Percentiles rank a stretch among this genome's conserved stretches.
phyloP scores from a whole-genome alignment of 1,139 yeast species.

The Yamadazyma kanchanaburiensis region DNA sequence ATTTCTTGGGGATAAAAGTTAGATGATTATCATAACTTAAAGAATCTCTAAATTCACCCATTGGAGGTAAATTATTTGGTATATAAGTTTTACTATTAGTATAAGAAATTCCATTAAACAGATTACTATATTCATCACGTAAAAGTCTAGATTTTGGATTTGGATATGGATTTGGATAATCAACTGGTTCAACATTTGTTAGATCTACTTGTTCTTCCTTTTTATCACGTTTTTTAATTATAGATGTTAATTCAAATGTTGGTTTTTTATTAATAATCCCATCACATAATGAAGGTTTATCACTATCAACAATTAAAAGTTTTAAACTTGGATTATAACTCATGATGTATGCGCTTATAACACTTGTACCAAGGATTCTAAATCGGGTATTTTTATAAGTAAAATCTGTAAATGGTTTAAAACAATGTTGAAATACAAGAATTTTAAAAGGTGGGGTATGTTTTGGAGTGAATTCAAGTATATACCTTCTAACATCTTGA shows the following conservation, averaged over 20 bases:
- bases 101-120: constrained; percentile 8
- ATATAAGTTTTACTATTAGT: constrained; percentile 17
- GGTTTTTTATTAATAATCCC: constrained; percentile 27
- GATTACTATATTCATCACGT: constrained; percentile 8
- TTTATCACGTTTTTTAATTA: constrained; percentile 16
- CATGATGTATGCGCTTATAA: constrained; percentile 26
- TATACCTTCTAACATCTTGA: constrained; percentile 26
- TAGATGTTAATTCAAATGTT: constrained; percentile 25
- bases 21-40: constrained; percentile 16
- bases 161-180: constrained; percentile 31
- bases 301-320: constrained; percentile 31
- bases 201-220: constrained; percentile 6
- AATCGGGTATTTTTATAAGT: constrained; percentile 35
- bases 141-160: constrained; percentile 20
- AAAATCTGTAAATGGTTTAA: constrained; percentile 41
- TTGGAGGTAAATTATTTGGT: constrained; percentile 38
- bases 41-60: constrained; percentile 34
- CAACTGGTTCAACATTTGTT: constrained; percentile 8
- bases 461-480: constrained; percentile 20
- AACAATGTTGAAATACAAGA: constrained; percentile 33
- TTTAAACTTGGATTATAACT: constrained; percentile 34
- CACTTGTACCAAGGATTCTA: constrained; percentile 36
- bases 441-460: constrained; percentile 20
- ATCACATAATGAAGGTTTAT: constrained; percentile 37
- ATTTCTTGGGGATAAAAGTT: constrained; percentile 30